Percentiles rank a stretch among this genome's conserved stretches.
Conservation (phyloP, 2,329 filamentous ascomycete genomes). For the Knufia fluminis region DNA sequence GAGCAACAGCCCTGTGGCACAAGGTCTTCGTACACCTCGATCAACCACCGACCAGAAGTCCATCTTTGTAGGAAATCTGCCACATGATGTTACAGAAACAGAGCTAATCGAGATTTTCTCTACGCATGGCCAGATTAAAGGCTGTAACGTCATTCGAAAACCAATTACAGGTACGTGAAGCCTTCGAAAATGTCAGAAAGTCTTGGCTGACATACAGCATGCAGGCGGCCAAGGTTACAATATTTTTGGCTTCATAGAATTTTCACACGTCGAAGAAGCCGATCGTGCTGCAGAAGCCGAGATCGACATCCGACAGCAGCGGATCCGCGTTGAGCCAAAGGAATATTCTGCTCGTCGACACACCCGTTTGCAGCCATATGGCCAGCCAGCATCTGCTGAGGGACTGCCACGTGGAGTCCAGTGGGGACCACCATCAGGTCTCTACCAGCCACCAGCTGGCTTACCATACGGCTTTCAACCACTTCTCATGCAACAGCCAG, state of each 20-base stretch:
- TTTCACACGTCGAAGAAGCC: conserved; percentile 14
- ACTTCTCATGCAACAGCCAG: not conserved
- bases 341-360: conserved; percentile 20
- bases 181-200: not conserved
- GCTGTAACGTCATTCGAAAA: conserved; percentile 21
- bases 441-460: not conserved
- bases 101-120: conserved; percentile 16
- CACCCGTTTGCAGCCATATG: conserved; percentile 1
- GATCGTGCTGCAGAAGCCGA: conserved; percentile 15
- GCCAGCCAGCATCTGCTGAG: not conserved
- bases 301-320: conserved; percentile 13
- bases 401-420: not conserved
- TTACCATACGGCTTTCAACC: conserved; percentile 1
- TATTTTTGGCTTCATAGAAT: conserved; percentile 22
- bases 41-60: conserved; percentile 17
- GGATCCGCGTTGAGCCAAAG: conserved; percentile 21
- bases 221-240: conserved; percentile 15
- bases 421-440: conserved; percentile 10
- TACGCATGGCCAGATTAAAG: conserved; percentile 16
- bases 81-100: conserved; percentile 12
- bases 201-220: conserved; percentile 9
- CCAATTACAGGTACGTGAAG: conserved; percentile 16
- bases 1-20: conserved; percentile 8
- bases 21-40: conserved; percentile 13
- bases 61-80: conserved; percentile 23